Percentiles rank a stretch among this genome's conserved stretches.
Conservation (phyloP, 768 basidiomycete species). For the Crassisporium funariophilum region DNA sequence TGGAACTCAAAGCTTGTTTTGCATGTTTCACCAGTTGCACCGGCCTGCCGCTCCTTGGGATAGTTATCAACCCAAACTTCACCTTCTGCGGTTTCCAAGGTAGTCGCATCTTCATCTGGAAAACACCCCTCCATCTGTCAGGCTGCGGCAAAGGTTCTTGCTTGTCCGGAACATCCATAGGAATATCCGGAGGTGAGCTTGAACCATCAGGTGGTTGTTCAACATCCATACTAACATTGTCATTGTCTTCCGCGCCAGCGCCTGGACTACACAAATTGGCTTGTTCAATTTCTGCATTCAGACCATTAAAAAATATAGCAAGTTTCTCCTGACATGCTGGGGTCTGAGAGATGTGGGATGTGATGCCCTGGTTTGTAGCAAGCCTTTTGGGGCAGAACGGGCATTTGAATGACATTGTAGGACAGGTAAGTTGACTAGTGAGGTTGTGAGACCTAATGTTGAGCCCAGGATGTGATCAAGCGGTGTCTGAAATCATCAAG, state of each 20-base stretch:
- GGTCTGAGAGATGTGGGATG: not conserved
- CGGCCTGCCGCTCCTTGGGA: not conserved
- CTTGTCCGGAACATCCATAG: not conserved
- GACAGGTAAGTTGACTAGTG: no score
- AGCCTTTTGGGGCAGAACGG: not conserved
- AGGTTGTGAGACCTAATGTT: no score
- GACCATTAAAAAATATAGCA: not conserved
- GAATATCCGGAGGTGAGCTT: not conserved
- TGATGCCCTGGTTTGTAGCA: not conserved
- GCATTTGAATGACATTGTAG: no score
- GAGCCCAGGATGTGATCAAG: no score
- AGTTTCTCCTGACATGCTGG: not conserved
- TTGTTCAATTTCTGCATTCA: not conserved
- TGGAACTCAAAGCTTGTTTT: not conserved
- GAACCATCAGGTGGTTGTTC: not conserved
- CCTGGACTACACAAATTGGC: not conserved
- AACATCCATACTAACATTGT: not conserved
- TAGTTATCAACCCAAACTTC: not conserved
- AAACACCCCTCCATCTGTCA: not conserved
- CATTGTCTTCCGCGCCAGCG: not conserved
- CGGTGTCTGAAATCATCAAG: no score
- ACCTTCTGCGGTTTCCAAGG: not conserved
- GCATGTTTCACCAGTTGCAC: not conserved
- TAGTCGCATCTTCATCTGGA: not conserved
- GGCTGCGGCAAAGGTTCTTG: not conserved